phyloP scores from a whole-genome alignment of 352 stramenopile genomes.

The Phytopythium litorale region DNA sequence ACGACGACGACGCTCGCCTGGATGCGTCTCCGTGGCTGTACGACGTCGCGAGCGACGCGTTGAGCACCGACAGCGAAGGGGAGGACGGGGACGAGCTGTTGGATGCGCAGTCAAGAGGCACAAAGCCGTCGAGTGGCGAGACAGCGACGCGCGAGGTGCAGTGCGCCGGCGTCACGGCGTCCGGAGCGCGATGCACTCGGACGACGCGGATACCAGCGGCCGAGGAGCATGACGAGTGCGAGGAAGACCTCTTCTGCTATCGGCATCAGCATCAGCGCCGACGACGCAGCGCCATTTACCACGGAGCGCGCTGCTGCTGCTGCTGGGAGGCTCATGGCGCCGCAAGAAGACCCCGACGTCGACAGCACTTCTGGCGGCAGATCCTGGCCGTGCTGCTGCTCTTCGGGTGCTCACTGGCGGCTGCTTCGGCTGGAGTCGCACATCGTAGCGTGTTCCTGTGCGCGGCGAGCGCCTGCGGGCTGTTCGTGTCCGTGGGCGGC shows the following conservation, averaged over 20 bases:
- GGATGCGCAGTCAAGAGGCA: neutral
- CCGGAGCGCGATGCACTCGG: slow-evolving; percentile 8
- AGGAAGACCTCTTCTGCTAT: slow-evolving; percentile 8
- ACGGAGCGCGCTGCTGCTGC: neutral
- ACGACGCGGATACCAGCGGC: slow-evolving; percentile 5
- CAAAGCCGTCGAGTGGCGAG: neutral
- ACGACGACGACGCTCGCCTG: neutral
- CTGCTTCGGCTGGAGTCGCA: neutral
- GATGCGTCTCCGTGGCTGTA: slow-evolving; percentile 13
- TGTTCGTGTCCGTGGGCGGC: slow-evolving; percentile 5
- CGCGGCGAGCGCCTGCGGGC: slow-evolving; percentile 1
- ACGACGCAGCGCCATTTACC: neutral
- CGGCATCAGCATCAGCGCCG: slow-evolving; percentile 8
- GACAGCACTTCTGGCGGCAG: neutral
- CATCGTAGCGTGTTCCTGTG: slow-evolving; percentile 4
- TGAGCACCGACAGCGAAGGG: neutral
- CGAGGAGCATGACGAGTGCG: neutral
- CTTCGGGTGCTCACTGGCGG: neutral
- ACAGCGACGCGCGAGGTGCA: slow-evolving; percentile 1
- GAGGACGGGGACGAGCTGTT: neutral
- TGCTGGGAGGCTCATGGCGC: neutral
- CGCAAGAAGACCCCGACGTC: neutral
- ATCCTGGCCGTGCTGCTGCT: neutral
- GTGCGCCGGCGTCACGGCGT: slow-evolving; percentile 7
- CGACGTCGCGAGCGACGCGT: slow-evolving; percentile 1